Evolutionary conservation across 2,329 filamentous ascomycete species (phyloP).

Genomic region (Aspergillus sojae): DNA sequence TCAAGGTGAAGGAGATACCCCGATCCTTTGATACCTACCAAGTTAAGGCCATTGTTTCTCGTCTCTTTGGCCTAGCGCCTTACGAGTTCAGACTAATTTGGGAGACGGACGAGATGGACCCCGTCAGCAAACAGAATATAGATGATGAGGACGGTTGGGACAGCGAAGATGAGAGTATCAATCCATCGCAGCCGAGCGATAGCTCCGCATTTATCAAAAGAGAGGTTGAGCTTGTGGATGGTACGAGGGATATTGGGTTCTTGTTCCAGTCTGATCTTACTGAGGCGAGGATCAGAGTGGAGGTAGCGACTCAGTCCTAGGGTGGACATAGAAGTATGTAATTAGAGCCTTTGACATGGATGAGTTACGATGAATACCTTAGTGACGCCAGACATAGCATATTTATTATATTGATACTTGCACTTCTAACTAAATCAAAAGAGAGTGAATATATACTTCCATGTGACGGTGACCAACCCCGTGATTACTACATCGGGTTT

Average conservation of each 20-base stretch:
- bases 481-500: constrained; percentile 9
- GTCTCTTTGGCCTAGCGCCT: constrained; percentile 67
- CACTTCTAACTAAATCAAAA: neutral
- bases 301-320: constrained; percentile 38
- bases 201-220: constrained; percentile 67
- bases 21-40: constrained; percentile 78
- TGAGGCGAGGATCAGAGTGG: constrained; percentile 72
- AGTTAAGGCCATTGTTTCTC: constrained; percentile 76
- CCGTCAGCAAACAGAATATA: constrained; percentile 65
- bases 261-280: constrained; percentile 69
- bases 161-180: constrained; percentile 44
- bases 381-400: neutral
- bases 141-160: constrained; percentile 54
- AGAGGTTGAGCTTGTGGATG: constrained; percentile 77
- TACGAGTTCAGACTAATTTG: constrained; percentile 70
- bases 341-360: neutral
- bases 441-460: neutral
- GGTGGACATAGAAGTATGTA: neutral
- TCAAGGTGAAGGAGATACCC: constrained; percentile 62
- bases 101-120: constrained; percentile 92
- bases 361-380: neutral
- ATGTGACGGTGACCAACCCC: neutral
- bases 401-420: neutral
- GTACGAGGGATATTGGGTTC: constrained; percentile 79
- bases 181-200: constrained; percentile 40